A percentile compares a stretch with the other conserved stretches of the same genome.
Evolutionary conservation across 306 rosid species (phyloP).

Genomic region (Quercus engelmannii): DNA sequence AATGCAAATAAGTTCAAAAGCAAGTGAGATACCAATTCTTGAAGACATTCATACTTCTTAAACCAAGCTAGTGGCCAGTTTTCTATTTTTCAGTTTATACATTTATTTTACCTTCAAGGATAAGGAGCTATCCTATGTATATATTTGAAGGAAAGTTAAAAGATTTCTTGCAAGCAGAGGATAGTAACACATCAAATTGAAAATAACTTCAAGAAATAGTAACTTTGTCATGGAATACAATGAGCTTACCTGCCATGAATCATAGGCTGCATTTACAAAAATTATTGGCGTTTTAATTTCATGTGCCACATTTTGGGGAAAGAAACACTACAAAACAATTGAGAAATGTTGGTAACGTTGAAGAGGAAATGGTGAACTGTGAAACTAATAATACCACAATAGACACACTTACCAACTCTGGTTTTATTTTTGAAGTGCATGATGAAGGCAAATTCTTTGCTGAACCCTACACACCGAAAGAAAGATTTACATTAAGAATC

Average conservation of each 20-base stretch:
- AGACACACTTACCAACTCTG: conserved; percentile 55
- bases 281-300: conserved; percentile 71
- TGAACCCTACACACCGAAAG: conserved; percentile 47
- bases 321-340: conserved; percentile 71
- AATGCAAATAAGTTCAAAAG: neutral
- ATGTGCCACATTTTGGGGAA: conserved; percentile 69
- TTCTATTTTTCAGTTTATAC: neutral
- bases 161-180: neutral
- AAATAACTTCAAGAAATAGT: conserved; percentile 5
- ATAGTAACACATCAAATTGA: neutral
- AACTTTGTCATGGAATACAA: conserved; percentile 8
- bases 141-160: neutral
- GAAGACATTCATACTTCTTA: neutral
- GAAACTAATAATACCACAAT: conserved; percentile 5
- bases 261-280: conserved; percentile 86
- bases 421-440: conserved; percentile 76
- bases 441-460: conserved; percentile 69
- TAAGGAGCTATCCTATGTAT: neutral
- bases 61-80: neutral
- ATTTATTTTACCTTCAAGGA: neutral
- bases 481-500: conserved; percentile 4
- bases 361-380: neutral
- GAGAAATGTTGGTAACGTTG: conserved; percentile 17
- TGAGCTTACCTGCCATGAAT: conserved; percentile 92
- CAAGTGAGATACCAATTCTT: neutral